phyloP scores from a whole-genome alignment of 805 yeast genomes.

The Ascoidea rubescens region DNA sequence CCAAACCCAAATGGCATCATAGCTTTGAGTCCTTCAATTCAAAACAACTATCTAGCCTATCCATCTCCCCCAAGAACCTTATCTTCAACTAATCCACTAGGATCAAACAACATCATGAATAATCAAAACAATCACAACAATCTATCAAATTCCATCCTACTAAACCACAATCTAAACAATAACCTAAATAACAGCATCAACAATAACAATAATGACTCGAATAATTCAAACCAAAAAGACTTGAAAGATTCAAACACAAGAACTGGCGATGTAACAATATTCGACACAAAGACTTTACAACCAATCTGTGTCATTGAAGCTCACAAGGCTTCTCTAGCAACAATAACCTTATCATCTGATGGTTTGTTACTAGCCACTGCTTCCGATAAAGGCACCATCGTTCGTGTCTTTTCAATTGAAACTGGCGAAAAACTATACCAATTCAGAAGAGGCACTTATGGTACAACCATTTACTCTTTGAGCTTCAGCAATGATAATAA shows the following conservation, averaged over 20 bases:
- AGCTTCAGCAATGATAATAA: conserved; percentile 59
- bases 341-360: conserved; percentile 46
- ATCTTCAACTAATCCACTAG: background rate
- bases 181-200: background rate
- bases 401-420: conserved; percentile 51
- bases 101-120: background rate
- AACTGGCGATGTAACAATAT: conserved; percentile 57
- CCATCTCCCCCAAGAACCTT: conserved; percentile 59
- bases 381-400: conserved; percentile 65
- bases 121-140: conserved; percentile 8
- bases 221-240: background rate
- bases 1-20: conserved; percentile 42
- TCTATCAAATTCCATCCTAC: background rate
- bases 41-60: conserved; percentile 39
- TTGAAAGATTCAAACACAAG: conserved; percentile 8
- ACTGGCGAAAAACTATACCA: conserved; percentile 53
- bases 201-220: conserved; percentile 1
- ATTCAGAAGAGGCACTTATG: conserved; percentile 73
- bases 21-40: conserved; percentile 45
- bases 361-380: conserved; percentile 62
- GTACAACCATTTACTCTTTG: conserved; percentile 65
- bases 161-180: background rate
- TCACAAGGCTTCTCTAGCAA: conserved; percentile 56
- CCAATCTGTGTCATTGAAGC: conserved; percentile 62
- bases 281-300: conserved; percentile 44